Evolutionary conservation across 2,329 filamentous ascomycete species (phyloP).

Genomic region (Nothophaeocryptopus gaeumannii): DNA sequence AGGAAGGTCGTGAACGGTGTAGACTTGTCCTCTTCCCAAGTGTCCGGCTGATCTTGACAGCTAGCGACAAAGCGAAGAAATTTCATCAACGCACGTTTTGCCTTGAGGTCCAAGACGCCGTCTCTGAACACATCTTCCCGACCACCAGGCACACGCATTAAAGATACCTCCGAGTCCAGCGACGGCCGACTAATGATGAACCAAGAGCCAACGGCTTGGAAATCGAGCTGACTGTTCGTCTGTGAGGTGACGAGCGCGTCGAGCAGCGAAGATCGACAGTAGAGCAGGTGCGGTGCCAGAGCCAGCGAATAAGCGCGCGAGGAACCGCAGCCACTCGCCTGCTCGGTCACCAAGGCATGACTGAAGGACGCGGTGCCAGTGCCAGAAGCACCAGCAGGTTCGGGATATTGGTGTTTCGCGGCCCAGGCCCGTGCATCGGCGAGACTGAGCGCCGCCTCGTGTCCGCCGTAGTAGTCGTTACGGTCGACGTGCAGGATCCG

Average conservation of each 20-base stretch:
- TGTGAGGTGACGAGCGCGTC: conserved; percentile 82
- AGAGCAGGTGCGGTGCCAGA: conserved; percentile 81
- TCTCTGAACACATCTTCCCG: conserved; percentile 89
- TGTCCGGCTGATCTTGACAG: conserved; percentile 59
- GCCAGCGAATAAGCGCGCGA: conserved; percentile 78
- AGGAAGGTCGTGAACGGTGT: conserved; percentile 60
- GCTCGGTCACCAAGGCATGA: conserved; percentile 36
- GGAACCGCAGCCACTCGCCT: conserved; percentile 22
- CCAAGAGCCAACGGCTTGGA: conserved; percentile 89
- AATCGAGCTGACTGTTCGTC: conserved; percentile 86
- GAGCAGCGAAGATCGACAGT: conserved; percentile 75
- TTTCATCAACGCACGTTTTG: conserved; percentile 87
- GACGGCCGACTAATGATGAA: conserved; percentile 61
- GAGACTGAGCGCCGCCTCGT: conserved; percentile 81
- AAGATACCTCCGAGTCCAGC: conserved; percentile 5
- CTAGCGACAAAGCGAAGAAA: conserved; percentile 84
- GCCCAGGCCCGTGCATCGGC: conserved; percentile 78
- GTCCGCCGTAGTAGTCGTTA: conserved; percentile 82
- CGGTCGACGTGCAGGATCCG: conserved; percentile 86
- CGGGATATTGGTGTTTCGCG: conserved; percentile 34
- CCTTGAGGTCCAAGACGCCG: conserved; percentile 68
- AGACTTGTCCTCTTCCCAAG: conserved; percentile 59
- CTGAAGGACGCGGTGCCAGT: conserved; percentile 22
- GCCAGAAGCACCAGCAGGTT: conserved; percentile 1
- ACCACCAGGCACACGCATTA: conserved; percentile 72